Percentiles rank a stretch among this genome's conserved stretches.
These are phyloP conservation scores for Ceratobasidium sp. DNA, from an alignment of 1,284 basidiomycete genomes.

Conservation along the genomic window DNA sequence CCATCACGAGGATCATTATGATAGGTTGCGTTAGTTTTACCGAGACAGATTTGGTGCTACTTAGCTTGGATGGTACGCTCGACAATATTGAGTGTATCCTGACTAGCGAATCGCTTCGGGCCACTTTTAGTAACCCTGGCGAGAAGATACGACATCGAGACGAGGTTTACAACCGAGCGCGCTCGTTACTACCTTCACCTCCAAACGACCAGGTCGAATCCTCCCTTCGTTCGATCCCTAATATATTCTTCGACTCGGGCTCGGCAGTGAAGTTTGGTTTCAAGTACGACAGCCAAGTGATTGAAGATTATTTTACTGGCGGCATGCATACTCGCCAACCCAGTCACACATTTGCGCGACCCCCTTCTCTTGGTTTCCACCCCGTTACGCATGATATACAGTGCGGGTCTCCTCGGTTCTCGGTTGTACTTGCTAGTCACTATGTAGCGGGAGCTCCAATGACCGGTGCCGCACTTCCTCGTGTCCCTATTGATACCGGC, in stretches of 20 bases:
- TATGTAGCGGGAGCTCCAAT: neutral
- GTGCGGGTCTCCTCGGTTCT: slow-evolving; percentile 34
- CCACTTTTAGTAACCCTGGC: neutral
- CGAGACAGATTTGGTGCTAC: neutral
- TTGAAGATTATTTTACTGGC: neutral
- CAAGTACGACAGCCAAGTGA: neutral
- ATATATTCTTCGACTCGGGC: slow-evolving; percentile 4
- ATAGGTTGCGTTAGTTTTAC: slow-evolving; percentile 23
- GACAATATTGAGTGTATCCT: slow-evolving; percentile 31
- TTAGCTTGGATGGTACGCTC: slow-evolving; percentile 27
- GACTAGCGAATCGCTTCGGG: slow-evolving; percentile 8
- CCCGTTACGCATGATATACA: neutral
- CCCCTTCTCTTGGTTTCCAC: slow-evolving; percentile 30
- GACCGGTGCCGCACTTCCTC: slow-evolving; percentile 29
- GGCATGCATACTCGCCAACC: slow-evolving; percentile 4
- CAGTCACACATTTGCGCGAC: slow-evolving; percentile 37
- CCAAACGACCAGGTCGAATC: slow-evolving; percentile 18
- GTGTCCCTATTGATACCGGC: slow-evolving; percentile 28
- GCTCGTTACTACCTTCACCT: slow-evolving; percentile 6
- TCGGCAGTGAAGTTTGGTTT: neutral
- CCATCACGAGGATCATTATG: slow-evolving; percentile 31
- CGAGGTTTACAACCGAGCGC: neutral
- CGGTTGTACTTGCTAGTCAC: slow-evolving; percentile 17
- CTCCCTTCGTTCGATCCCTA: slow-evolving; percentile 1
- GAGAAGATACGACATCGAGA: slow-evolving; percentile 4